These are phyloP conservation scores for Colletotrichum eremochloae DNA, from an alignment of 2,329 filamentous ascomycete genomes.

Conservation along the genomic window DNA sequence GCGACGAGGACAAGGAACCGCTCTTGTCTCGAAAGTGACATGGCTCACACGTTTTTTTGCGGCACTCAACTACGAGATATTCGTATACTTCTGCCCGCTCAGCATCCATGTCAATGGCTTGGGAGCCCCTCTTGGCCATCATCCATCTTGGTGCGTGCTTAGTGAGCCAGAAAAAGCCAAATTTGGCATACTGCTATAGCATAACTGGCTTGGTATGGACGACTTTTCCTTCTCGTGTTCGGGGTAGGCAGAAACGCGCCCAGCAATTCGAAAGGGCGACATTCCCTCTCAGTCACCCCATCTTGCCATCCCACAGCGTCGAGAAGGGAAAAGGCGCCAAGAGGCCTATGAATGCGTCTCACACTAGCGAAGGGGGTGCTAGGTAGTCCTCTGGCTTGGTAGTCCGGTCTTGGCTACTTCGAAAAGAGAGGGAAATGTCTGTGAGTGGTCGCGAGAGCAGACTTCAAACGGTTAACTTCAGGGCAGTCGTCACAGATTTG, in stretches of 20 bases:
- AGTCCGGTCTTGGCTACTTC: slow-evolving; percentile 27
- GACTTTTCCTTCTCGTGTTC: background rate
- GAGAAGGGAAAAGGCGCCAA: background rate
- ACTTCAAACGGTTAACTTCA: slow-evolving; percentile 35
- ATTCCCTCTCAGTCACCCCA: background rate
- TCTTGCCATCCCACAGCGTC: background rate
- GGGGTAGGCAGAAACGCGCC: slow-evolving; percentile 8
- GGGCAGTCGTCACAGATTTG: slow-evolving; percentile 31
- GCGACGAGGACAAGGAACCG: slow-evolving; percentile 26
- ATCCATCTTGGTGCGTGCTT: background rate
- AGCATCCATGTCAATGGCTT: slow-evolving; percentile 5
- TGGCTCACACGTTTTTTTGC: slow-evolving; percentile 38
- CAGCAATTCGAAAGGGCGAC: slow-evolving; percentile 1
- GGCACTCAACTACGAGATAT: background rate
- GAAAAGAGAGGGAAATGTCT: slow-evolving; percentile 10
- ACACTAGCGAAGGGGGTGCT: slow-evolving; percentile 4
- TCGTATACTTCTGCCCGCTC: background rate
- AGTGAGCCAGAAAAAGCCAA: slow-evolving; percentile 34
- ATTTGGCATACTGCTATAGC: background rate
- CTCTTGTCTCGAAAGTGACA: slow-evolving; percentile 35
- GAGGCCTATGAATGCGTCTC: background rate
- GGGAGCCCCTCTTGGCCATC: slow-evolving; percentile 1
- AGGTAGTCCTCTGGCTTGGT: slow-evolving; percentile 23
- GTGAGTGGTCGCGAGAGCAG: slow-evolving; percentile 24
- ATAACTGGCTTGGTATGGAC: background rate